Base-by-base conservation (phyloP, 2,329 filamentous ascomycete genomes). In the Beauveria scarabaeidicola region DNA sequence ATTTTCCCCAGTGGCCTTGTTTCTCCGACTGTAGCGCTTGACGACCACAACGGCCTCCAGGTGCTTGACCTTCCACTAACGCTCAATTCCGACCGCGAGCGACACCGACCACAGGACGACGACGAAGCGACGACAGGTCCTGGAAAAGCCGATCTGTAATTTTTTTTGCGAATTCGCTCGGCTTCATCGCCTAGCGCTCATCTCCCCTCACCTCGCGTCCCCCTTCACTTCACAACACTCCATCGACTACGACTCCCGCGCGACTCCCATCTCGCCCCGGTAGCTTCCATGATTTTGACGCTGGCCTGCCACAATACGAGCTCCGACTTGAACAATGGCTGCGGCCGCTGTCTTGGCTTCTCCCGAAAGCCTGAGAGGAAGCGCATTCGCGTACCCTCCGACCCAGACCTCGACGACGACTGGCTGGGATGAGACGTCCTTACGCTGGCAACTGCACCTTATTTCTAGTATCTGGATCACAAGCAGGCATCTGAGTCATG, bases 241-340 rank as follows among this genome's bases (percentile, higher is more conserved):
- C 2, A 29, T 36, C 25, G 55, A 58, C 19, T 41, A 44, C 57
- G 27, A 43, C 41, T 44, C 41, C 48, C 27, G 47, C 27, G 32
- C 57, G 50, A 59, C 29, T 32, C 48, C 46, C 36, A 41, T 23
- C 52, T 60, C 59, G 60, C 64, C 62, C 62, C 60, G 64, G 62
- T 66, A 75, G 77, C 75, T 75, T 77, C 77, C 79, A 83, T 83
- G 81, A 76, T 75, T 80, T 70, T 75, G 72, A 74, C 71, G 72
- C 67, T 71, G 64, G 65, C 65, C 66, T 68, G 70, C 70, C 68
- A 74, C 67, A 68, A 69, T 66, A 76, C 71, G 71, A 78, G 74
- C 70, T 74, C 71, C 67, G 72, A 74, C 72, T 75, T 71, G 71
- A 77, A 80, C 68, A 70, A 84, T 84, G 81, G 80, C 81, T 72